Percentiles rank a stretch among this genome's conserved stretches.
phyloP scores from a whole-genome alignment of 1,284 basidiomycete species.

The Microbotryomycetes sp. region DNA sequence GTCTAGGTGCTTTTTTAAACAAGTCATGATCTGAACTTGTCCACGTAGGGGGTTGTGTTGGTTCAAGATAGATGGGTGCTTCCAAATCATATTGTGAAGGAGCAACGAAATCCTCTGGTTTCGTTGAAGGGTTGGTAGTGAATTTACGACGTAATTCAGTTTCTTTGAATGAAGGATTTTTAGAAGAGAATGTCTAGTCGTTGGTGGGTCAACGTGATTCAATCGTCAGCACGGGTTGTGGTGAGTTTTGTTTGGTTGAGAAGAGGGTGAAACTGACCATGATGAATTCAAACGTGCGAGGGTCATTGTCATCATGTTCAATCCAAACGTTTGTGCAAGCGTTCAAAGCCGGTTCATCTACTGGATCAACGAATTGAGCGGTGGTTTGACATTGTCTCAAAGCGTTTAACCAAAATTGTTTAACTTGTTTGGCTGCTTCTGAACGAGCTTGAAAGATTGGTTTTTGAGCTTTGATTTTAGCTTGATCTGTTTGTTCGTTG shows the following conservation, averaged over 20 bases:
- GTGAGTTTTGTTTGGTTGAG: not conserved
- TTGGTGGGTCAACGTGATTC: not conserved
- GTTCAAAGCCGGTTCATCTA: slow-evolving; percentile 31
- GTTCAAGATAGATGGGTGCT: slow-evolving; percentile 20
- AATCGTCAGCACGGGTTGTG: not conserved
- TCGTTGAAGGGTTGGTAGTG: slow-evolving; percentile 18
- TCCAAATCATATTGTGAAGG: slow-evolving; percentile 31
- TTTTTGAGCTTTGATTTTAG: slow-evolving; percentile 21
- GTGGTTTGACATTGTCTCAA: slow-evolving; percentile 19
- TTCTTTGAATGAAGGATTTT: slow-evolving; percentile 35
- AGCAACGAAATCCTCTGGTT: slow-evolving; percentile 8
- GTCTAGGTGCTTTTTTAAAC: slow-evolving; percentile 30
- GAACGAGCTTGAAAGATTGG: slow-evolving; percentile 23
- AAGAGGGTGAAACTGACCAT: slow-evolving; percentile 13
- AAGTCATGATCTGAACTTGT: slow-evolving; percentile 35
- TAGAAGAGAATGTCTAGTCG: slow-evolving; percentile 32
- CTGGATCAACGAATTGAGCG: slow-evolving; percentile 25
- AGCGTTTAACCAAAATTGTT: slow-evolving; percentile 31
- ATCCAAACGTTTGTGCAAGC: slow-evolving; percentile 30
- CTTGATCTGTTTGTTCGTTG: slow-evolving; percentile 8
- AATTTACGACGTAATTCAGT: slow-evolving; percentile 22
- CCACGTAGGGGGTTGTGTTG: slow-evolving; percentile 18
- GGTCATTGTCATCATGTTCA: slow-evolving; percentile 25
- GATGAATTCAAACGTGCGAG: slow-evolving; percentile 21
- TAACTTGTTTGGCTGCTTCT: slow-evolving; percentile 25